Evolutionary conservation across 2,329 filamentous ascomycete species (phyloP), one percentile per base, ranked within the genome.

Genomic region (Colletotrichum musicola): DNA sequence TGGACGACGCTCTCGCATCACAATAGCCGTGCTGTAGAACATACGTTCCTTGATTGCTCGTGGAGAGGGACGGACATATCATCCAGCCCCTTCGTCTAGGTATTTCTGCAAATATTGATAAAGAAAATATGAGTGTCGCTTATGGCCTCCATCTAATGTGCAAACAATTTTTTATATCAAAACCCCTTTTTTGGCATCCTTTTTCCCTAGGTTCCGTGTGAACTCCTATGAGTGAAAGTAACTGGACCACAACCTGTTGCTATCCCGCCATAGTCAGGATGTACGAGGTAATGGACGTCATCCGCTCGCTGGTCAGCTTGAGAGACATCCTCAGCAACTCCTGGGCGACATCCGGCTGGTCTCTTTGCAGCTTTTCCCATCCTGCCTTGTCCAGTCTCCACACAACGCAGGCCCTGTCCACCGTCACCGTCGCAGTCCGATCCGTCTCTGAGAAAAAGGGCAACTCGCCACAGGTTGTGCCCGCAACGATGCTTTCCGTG

Each of bases 381-480:
- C 86, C 85, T 53, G 90, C 87, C 13, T 83, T 82, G 66, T 92
- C 91, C 82, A 99, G 87, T 70, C 92, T 81, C 96, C 96, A 99
- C 6, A 92, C 89, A 0, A 96, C 89, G 70, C 91, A 93, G 73
- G 95, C 91, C 62, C 90, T 87, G 77, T 98, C 95, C 1, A 93
- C 93, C 50, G 90, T 85, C 12, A 97, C 94, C 0, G 93, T 97
- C 1, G 94, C 94, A 4, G 95, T 98, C 18, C 96, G 88, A 60
- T 89, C 85, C 1, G 95, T 98, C 75, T 97, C 93, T 3, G 92
- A 94, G 81, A 99, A 99, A 82, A 99, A 99, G 0, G 96, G 96
- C 61, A 99, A 81, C 81, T 99, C 96, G 42, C 96, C 96, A 74
- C 95, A 98, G 0, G 96, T 98, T 1, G 96, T 96, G 16, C 96